Conservation (phyloP, 176 grass and related monocot genomes). For the Elaeis guineensis region DNA sequence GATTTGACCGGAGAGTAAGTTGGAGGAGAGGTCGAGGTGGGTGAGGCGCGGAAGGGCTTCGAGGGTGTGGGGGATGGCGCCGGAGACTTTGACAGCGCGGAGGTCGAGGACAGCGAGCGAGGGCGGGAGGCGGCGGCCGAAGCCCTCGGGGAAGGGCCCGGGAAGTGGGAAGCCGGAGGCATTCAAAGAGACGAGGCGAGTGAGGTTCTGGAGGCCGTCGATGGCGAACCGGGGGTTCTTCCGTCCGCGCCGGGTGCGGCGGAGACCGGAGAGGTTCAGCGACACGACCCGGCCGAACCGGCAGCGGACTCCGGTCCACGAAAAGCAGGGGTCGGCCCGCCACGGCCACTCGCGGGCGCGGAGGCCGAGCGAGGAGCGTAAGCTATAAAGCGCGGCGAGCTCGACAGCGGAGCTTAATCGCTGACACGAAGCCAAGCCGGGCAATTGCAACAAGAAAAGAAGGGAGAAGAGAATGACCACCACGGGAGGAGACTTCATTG, state of each 20-base stretch:
- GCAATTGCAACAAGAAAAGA: background rate
- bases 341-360: slow-evolving; percentile 51
- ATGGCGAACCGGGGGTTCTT: slow-evolving; percentile 36
- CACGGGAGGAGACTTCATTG: background rate
- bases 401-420: slow-evolving; percentile 27
- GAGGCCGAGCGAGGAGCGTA: slow-evolving; percentile 67
- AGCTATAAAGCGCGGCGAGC: slow-evolving; percentile 28
- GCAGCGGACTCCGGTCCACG: slow-evolving; percentile 66
- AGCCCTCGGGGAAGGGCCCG: slow-evolving; percentile 63
- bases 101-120: slow-evolving; percentile 53
- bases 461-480: slow-evolving; percentile 2
- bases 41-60: background rate
- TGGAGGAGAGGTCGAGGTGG: slow-evolving; percentile 1
- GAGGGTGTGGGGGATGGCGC: slow-evolving; percentile 23
- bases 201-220: slow-evolving; percentile 42
- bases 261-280: slow-evolving; percentile 44
- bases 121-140: slow-evolving; percentile 36
- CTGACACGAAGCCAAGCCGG: background rate
- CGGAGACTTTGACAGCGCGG: slow-evolving; percentile 26
- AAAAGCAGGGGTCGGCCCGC: slow-evolving; percentile 42
- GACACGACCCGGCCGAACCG: slow-evolving; percentile 39
- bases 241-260: slow-evolving; percentile 38
- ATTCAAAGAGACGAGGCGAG: slow-evolving; percentile 45
- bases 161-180: slow-evolving; percentile 74
- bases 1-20: background rate